Conservation (phyloP, 768 basidiomycete species). For the Daedaleopsis nitida region DNA sequence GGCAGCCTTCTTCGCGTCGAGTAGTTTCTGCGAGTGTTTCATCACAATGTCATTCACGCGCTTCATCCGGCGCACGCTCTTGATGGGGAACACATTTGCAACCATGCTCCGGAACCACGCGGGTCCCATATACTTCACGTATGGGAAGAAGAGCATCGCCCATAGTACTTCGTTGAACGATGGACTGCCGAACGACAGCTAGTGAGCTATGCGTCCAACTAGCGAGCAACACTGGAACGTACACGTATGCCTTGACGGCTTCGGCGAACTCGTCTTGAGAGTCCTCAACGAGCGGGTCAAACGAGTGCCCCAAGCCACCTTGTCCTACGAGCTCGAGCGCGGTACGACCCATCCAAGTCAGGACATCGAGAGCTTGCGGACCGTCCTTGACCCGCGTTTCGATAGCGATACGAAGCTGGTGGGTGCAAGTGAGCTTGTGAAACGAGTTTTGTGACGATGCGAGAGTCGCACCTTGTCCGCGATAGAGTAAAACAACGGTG, state of each 20-base stretch:
- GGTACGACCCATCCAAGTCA: constrained; percentile 28
- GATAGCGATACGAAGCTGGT: constrained; percentile 18
- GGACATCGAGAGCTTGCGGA: constrained; percentile 23
- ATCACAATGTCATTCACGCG: constrained; percentile 50
- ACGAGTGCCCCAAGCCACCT: constrained; percentile 45
- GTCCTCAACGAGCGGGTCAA: constrained; percentile 38
- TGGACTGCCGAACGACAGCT: constrained; percentile 26
- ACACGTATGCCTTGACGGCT: constrained; percentile 32
- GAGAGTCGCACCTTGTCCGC: constrained; percentile 9
- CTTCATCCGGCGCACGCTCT: constrained; percentile 43
- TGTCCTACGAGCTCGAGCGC: constrained; percentile 45
- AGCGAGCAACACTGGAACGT: constrained; percentile 19
- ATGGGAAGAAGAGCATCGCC: constrained; percentile 29
- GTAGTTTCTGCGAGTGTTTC: constrained; percentile 39
- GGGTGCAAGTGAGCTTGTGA: not conserved
- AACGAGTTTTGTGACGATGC: no score
- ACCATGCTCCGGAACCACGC: constrained; percentile 43
- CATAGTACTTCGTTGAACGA: not conserved
- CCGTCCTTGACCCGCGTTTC: constrained; percentile 3
- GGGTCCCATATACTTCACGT: constrained; percentile 42
- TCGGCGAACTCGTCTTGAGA: constrained; percentile 14
- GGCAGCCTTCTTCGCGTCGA: constrained; percentile 39
- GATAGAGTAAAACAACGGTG: constrained; percentile 25
- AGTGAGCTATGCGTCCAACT: constrained; percentile 28
- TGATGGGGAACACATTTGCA: constrained; percentile 42